phyloP scores from a whole-genome alignment of 768 basidiomycete genomes.

The Candolleomyces aberdarensis region DNA sequence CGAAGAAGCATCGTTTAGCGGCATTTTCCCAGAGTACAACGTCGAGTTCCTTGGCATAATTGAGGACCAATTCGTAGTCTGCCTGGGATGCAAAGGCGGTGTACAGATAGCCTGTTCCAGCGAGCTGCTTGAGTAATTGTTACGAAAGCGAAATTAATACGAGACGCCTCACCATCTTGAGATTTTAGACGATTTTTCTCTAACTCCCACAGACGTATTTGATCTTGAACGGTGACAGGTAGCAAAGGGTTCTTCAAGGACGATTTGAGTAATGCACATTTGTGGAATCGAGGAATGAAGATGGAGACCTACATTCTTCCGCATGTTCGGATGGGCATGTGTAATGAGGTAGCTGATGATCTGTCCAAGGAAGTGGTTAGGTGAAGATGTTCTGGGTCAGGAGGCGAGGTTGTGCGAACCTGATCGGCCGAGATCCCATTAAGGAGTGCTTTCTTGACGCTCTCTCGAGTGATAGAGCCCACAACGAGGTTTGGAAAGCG shows the following conservation, averaged over 20 bases:
- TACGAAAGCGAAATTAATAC: constrained; percentile 16
- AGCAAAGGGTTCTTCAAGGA: constrained; percentile 76
- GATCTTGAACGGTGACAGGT: constrained; percentile 97
- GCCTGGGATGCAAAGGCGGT: constrained; percentile 82
- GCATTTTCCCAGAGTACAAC: constrained; percentile 84
- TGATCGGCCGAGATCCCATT: constrained; percentile 98
- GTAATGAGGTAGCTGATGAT: constrained; percentile 93
- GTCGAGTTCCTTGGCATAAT: constrained; percentile 80
- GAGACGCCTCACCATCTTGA: constrained; percentile 64
- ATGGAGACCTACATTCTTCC: constrained; percentile 63
- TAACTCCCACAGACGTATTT: constrained; percentile 95
- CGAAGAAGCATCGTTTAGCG: constrained; percentile 78
- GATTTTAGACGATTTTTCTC: constrained; percentile 90
- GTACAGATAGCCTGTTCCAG: constrained; percentile 74
- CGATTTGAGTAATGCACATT: constrained; percentile 17
- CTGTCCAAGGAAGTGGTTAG: constrained; percentile 36
- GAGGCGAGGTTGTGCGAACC: constrained; percentile 42
- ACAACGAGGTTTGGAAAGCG: constrained; percentile 98
- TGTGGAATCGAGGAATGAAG: constrained; percentile 6
- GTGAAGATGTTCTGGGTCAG: constrained; percentile 15
- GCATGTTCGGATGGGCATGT: constrained; percentile 98
- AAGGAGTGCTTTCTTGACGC: constrained; percentile 88
- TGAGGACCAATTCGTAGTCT: constrained; percentile 83
- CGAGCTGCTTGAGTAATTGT: constrained; percentile 17
- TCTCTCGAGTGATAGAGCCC: constrained; percentile 91